Evolutionary conservation across 352 stramenopile genomes (phyloP).

Genomic region (Albugo candida): DNA sequence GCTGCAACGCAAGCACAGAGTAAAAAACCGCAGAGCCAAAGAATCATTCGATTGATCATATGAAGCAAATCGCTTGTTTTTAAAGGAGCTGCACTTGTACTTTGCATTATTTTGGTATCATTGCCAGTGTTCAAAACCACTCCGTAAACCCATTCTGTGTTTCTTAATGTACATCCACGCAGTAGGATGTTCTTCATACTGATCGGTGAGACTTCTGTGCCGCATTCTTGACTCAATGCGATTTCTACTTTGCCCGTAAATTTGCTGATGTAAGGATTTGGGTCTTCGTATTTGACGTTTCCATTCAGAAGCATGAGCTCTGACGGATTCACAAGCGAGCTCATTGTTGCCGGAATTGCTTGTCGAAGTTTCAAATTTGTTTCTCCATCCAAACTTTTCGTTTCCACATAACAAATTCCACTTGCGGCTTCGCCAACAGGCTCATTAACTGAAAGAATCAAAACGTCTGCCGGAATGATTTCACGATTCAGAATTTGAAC

Average conservation of each 20-base stretch:
- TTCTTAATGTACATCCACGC: slow-evolving; percentile 71
- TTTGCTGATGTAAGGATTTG: slow-evolving; percentile 77
- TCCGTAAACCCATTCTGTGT: slow-evolving; percentile 76
- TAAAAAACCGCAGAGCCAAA: slow-evolving; percentile 38
- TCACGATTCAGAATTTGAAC: slow-evolving; percentile 61
- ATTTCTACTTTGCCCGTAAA: slow-evolving; percentile 73
- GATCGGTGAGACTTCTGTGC: slow-evolving; percentile 51
- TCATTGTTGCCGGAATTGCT: slow-evolving; percentile 50
- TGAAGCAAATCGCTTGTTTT: slow-evolving; percentile 78
- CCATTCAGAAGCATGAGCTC: slow-evolving; percentile 36
- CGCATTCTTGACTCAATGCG: slow-evolving; percentile 33
- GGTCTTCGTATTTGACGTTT: slow-evolving; percentile 48
- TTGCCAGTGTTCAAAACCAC: slow-evolving; percentile 80
- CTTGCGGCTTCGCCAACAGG: slow-evolving; percentile 39
- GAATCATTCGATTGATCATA: slow-evolving; percentile 65
- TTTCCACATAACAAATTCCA: slow-evolving; percentile 81
- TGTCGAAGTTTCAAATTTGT: slow-evolving; percentile 84
- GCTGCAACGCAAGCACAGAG: slow-evolving; percentile 42
- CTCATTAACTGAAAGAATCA: slow-evolving; percentile 63
- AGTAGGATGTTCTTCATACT: slow-evolving; percentile 81
- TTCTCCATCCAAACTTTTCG: slow-evolving; percentile 81
- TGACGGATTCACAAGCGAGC: slow-evolving; percentile 20
- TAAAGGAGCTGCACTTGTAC: slow-evolving; percentile 36
- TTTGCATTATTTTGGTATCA: slow-evolving; percentile 86
- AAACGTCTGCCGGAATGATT: slow-evolving; percentile 62